A percentile compares a stretch with the other conserved stretches of the same genome.
Evolutionary conservation across 2,329 filamentous ascomycete genomes (phyloP).

Genomic region (Pseudogymnoascus sp.): DNA sequence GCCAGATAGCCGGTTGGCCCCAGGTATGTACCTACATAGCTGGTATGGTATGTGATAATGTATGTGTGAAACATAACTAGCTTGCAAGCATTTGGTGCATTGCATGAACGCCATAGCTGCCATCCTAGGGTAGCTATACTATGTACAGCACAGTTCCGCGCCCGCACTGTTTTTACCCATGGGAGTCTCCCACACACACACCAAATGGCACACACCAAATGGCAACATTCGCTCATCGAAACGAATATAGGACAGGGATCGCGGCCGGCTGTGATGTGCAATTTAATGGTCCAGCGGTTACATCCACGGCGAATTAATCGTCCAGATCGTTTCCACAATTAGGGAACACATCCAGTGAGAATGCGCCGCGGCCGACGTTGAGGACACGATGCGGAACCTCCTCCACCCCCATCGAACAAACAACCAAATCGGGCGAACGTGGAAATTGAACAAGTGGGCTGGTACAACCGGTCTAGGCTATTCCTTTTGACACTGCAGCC

Average conservation of each 20-base stretch:
- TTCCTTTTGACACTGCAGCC: constrained; percentile 5
- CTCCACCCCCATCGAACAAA: not conserved
- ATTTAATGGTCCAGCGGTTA: not conserved
- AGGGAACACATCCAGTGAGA: not conserved
- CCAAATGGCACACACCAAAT: no score
- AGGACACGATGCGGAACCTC: not conserved
- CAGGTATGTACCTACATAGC: not conserved
- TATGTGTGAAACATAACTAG: constrained; percentile 2
- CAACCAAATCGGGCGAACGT: not conserved
- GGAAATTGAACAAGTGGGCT: not conserved
- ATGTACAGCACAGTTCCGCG: not conserved
- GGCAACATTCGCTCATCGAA: not conserved
- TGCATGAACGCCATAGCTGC: constrained; percentile 2
- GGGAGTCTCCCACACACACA: not conserved
- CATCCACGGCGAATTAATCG: not conserved
- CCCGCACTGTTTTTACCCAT: not conserved
- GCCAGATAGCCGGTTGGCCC: not conserved
- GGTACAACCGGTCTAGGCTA: not conserved
- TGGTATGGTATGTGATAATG: not conserved
- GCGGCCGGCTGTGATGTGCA: not conserved
- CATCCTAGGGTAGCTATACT: not conserved
- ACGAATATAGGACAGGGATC: constrained; percentile 1
- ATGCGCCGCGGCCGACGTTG: not conserved
- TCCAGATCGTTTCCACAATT: not conserved
- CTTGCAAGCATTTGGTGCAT: not conserved